Percentiles rank a stretch among this genome's conserved stretches.
Conservation (phyloP, 169 alveolate species). For the Perkinsus olseni region DNA sequence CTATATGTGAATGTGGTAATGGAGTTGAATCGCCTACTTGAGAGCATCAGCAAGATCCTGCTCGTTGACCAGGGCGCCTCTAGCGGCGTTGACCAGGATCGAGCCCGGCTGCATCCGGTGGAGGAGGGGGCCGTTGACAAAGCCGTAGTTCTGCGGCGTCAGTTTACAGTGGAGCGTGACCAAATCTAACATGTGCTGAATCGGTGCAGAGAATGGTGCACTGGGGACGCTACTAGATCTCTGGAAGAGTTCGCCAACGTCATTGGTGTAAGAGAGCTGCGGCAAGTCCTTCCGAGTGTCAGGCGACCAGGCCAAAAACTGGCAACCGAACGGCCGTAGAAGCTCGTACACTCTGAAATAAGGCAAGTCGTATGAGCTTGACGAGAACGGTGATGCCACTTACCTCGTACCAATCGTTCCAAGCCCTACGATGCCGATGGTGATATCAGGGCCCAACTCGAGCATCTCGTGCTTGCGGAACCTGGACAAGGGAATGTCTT, state of each 20-base stretch:
- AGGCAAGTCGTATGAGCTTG: neutral
- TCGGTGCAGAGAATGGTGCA: neutral
- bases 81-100: neutral
- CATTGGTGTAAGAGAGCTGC: neutral
- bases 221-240: neutral
- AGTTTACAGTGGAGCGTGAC: neutral
- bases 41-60: neutral
- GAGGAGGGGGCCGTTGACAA: neutral
- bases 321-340: neutral
- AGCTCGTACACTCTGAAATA: neutral
- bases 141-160: neutral
- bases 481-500: neutral
- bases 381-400: neutral
- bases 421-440: neutral
- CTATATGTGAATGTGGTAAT: neutral
- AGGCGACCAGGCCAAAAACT: neutral
- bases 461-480: conserved; percentile 4
- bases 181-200: neutral
- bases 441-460: neutral
- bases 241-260: neutral
- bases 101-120: neutral
- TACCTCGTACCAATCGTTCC: neutral
- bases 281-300: neutral
- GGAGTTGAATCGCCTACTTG: neutral
- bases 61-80: neutral